Evolutionary conservation across 768 basidiomycete species (phyloP), one percentile per base, ranked within the genome.

Genomic region (Tremella mesenterica): DNA sequence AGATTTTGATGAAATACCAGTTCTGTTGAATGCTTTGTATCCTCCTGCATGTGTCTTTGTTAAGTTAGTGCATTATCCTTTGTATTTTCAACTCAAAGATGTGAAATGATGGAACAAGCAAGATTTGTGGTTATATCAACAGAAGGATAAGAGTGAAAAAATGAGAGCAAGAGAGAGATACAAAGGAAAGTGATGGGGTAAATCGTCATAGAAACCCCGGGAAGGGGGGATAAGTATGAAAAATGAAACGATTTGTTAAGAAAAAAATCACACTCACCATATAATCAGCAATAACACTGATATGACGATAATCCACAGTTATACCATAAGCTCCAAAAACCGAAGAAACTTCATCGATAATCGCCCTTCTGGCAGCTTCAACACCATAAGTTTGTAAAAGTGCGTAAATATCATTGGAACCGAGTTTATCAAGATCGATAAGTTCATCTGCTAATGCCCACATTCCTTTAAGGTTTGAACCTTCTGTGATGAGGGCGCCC

Each of bases 1-100:
- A 23, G 90, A 83, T 73, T 88, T 90, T 41, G 85, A 82, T 21
- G 88, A 85, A 53, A 99, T 86, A 49, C 95, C 95, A 59, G 85
- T 88, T 41, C 95, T 85, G 74, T 96, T 99, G 77, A 97, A 99
- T 1, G 95, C 90, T 75, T 88, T 93, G 78, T 92, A 99, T 26
- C 86, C 90, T 27, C 95, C 95, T 51, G 96, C 92, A 71, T 90
- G 96, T 0, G 95, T 97, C 93, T 97, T 53, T 36, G 13, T 25
- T 5, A 27, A 51, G 50, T 56, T 23, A 53, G 48, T 30, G 16
- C n/a, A n/a, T n/a, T n/a, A n/a, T n/a, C n/a, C n/a, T n/a, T n/a
- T n/a, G n/a, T n/a, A n/a, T n/a, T n/a, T n/a, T n/a, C n/a, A n/a
- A n/a, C n/a, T n/a, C n/a, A n/a, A n/a, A n/a, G n/a, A n/a, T n/a